Evolutionary conservation across 495 filamentous ascomycete species (phyloP), one percentile per base, ranked within the genome.

Genomic region (Tuber brumale): DNA sequence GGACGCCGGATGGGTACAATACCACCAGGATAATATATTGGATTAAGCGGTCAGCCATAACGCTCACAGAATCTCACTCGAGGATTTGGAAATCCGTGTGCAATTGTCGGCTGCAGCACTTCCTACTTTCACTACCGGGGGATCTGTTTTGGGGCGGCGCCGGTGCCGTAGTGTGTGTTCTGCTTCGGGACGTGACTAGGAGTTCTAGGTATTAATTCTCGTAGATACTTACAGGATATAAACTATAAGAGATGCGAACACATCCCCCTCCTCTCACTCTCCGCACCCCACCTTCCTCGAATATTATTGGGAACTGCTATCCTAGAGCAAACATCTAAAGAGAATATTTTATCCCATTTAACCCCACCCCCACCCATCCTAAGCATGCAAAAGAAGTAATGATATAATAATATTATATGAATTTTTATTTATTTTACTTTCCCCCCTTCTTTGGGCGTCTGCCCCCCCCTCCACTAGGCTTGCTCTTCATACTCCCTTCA

Each of bases 401-500:
- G 27, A n/a, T 57, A 57, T 61, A 27, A 46, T 14, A 43, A 6
- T 14, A 8, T 6, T 41, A 42, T 42, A 42, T 10, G 41, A 66
- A 18, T 12, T 66, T 66, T 19, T 39, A 39, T 6, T 10, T n/a
- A 14, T 66, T 31, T 18, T 66, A 66, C 31, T 66, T 66, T 35
- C 57, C 14, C 14, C 57, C 57, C 57, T 66, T 66, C 57, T 31
- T 18, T 16, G 27, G 14, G 18, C 9, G 23, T 14, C 57, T 12
- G 14, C 57, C 27, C 14, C 51, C 57, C 19, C 57, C 57, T 66
- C 57, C 57, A n/a, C 57, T 35, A 66, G 14, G 27, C 27, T 66
- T 66, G 31, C 27, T 66, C 81, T 92, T 93, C 83, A 97, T 95
- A 77, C 91, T 91, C n/a, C 95, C 95, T 85, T 97, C 96, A 83